Evolutionary conservation across 2,329 filamentous ascomycete species (phyloP).

Genomic region (Sporothrix euskadiensis): DNA sequence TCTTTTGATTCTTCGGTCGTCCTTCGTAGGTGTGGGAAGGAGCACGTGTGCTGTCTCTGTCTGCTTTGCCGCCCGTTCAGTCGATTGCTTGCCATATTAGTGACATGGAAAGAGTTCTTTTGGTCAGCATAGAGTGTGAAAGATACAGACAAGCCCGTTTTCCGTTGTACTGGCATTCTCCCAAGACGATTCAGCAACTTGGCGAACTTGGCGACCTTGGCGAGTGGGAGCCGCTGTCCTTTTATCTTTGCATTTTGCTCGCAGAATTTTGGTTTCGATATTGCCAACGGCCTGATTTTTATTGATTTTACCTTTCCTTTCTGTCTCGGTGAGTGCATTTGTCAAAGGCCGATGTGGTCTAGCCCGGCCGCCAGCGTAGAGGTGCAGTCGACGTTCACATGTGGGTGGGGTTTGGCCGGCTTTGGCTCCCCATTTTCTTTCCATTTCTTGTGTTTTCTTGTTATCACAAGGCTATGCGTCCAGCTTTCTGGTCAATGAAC

Average conservation of each 20-base stretch:
- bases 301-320: neutral
- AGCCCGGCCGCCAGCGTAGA: neutral
- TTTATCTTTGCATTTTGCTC: constrained; percentile 15
- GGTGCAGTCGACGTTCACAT: neutral
- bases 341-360: neutral
- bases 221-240: constrained; percentile 4
- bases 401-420: neutral
- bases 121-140: neutral
- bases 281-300: neutral
- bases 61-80: neutral
- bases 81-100: neutral
- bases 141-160: neutral
- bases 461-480: constrained; percentile 8
- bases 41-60: neutral
- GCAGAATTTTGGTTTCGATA: neutral
- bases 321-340: constrained; percentile 7
- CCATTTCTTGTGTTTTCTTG: no score
- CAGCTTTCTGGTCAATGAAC: neutral
- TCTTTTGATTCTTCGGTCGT: neutral
- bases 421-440: neutral
- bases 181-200: constrained; percentile 18
- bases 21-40: neutral
- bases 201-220: constrained; percentile 23
- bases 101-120: neutral
- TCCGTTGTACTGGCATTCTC: neutral